Evolutionary conservation across 176 grass and related monocot species (phyloP).

Genomic region (Dendrocalamus sinicus): DNA sequence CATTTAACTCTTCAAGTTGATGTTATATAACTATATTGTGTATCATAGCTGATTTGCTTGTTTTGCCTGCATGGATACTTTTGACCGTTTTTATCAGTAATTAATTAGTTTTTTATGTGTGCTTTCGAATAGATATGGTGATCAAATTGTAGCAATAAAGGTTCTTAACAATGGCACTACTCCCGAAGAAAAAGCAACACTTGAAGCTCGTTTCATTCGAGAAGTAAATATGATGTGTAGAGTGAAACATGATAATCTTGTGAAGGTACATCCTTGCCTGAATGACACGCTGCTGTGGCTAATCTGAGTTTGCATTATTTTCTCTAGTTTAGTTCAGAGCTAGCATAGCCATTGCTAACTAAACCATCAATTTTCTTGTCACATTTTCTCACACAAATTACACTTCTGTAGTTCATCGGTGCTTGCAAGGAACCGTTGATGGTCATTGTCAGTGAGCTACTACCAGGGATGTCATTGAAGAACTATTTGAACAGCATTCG

Average conservation of each 20-base stretch:
- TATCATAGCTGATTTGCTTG: slow-evolving; percentile 5
- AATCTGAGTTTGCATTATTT: neutral
- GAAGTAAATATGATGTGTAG: slow-evolving; percentile 95
- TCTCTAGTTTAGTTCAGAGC: neutral
- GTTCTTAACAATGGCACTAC: slow-evolving; percentile 77
- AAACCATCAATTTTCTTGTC: neutral
- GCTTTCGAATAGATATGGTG: slow-evolving; percentile 59
- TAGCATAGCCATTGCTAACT: neutral
- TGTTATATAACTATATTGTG: neutral
- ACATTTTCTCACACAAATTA: neutral
- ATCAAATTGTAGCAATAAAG: slow-evolving; percentile 92
- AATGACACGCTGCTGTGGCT: neutral
- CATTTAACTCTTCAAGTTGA: neutral
- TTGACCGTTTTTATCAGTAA: neutral
- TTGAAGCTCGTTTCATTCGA: slow-evolving; percentile 91
- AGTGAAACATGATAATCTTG: slow-evolving; percentile 94
- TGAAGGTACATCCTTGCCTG: slow-evolving; percentile 65
- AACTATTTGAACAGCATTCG: slow-evolving; percentile 85
- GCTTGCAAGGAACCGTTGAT: slow-evolving; percentile 98
- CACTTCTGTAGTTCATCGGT: slow-evolving; percentile 75
- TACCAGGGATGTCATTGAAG: slow-evolving; percentile 86
- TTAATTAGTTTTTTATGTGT: slow-evolving; percentile 30
- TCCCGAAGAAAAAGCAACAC: slow-evolving; percentile 67
- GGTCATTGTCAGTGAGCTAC: slow-evolving; percentile 93
- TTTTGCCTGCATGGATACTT: neutral